Conservation (phyloP, 2,329 filamentous ascomycete genomes). For the Botrytis fragariae region DNA sequence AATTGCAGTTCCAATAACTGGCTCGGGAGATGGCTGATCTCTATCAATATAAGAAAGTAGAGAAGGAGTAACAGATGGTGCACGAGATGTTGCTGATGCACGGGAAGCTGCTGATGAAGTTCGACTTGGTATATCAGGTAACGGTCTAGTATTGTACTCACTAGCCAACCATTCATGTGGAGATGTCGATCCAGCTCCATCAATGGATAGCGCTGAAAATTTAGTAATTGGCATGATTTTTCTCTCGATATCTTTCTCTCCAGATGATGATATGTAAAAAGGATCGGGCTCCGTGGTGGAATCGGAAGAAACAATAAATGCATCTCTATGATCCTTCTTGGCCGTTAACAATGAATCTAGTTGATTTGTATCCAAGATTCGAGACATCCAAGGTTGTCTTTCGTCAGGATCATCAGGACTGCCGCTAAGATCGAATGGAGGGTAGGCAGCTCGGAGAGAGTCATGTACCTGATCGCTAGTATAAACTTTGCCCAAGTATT, state of each 20-base stretch:
- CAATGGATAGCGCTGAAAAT: conserved; percentile 1
- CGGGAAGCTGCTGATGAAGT: conserved; percentile 9
- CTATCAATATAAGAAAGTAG: conserved; percentile 24
- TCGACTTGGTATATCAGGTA: conserved; percentile 17
- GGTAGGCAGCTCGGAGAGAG: conserved; percentile 3
- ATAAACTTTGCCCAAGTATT: conserved; percentile 19
- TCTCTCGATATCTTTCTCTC: not conserved
- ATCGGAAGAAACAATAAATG: conserved; percentile 1
- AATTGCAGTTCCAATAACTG: conserved; percentile 24
- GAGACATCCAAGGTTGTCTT: not conserved
- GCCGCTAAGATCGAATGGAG: not conserved
- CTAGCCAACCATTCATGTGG: conserved; percentile 9
- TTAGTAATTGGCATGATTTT: not conserved
- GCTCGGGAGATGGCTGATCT: conserved; percentile 26
- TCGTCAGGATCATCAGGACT: not conserved
- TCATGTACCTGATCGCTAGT: conserved; percentile 20
- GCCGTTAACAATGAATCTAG: not conserved
- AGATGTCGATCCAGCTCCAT: not conserved
- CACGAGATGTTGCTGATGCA: conserved; percentile 19
- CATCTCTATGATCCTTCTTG: conserved; percentile 16
- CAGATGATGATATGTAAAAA: not conserved
- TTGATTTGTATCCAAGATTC: not conserved
- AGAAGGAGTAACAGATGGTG: conserved; percentile 27
- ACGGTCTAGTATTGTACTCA: conserved; percentile 13
- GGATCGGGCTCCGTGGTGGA: not conserved